Base-by-base conservation (phyloP, 1,139 yeast genomes). In the Geotrichum carabidarum region DNA sequence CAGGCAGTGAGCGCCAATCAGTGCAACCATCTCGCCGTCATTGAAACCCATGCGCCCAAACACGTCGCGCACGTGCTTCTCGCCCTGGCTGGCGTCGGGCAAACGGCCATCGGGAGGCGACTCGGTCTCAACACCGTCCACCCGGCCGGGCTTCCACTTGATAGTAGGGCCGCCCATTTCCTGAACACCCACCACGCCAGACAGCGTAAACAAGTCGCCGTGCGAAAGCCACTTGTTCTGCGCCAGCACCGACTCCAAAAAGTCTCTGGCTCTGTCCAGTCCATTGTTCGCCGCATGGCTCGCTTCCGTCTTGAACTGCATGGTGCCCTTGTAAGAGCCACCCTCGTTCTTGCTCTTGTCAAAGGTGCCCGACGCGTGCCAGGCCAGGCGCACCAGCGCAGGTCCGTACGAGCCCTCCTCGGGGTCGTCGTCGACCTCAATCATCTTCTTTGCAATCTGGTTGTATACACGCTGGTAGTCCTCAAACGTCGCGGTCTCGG, bases 121-220 rank as follows among this genome's bases (percentile, higher is more conserved):
- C 34, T 53, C 66, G 47, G 69, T 71, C 45, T 70, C 77, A n/a
- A 66, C 68, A 49, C 71, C 64, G 66, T 86, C 86, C 50, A 71
- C 70, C 69, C 96, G 80, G 56, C 96, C 96, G 27, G 93, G 81
- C 75, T 94, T 82, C 96, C 96, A 89, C 55, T 81, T 78, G 63
- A 89, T 78, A 68, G 83, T 84, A 57, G 96, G 96, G 14, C 97
- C 96, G 54, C 84, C 84, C 71, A 85, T 70, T 71, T 88, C 96
- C 74, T 90, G 96, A 55, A 90, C 76, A 9, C 91, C 95, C 55
- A 75, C 80, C 54, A 89, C 95, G 61, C 96, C 96, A 50, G 84
- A 94, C 45, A 90, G 75, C 22, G 96, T 88, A 80, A 86, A 88
- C 66, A 90, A 78, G 71, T 90, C 97, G 66, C 96, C 96, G 69